Evolutionary conservation across 192 early-diverging fungal genomes (phyloP), one percentile per base, ranked within the genome.

Genomic region (Mortierella hygrophila): DNA sequence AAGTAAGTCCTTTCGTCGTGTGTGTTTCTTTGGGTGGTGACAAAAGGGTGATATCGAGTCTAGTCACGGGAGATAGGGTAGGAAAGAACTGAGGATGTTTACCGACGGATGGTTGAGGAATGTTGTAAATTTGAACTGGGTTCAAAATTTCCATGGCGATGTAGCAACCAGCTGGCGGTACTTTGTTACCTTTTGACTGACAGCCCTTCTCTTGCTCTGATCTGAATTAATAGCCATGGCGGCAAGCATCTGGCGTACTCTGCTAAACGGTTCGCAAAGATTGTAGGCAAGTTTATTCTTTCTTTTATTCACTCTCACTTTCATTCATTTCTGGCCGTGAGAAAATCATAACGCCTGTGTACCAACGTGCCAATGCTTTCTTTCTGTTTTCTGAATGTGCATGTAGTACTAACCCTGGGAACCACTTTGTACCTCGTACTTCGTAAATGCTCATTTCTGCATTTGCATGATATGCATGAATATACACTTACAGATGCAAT

Each of bases 201-300:
- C 29, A 13, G 8, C 26, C 29, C 2, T 21, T 57, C 10, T 37
- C n/a, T 57, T 23, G 6, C 42, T 54, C 54, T 65, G 44, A 1
- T 40, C 38, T 40, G 3, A 10, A 55, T 47, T 68, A 0, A 37
- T 76, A 86, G 84, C 42, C 84, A 86, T 75, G 84, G 79, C 21
- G 89, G 88, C 71, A 86, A 82, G 49, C 91, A 90, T 81, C 79
- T 84, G 49, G 86, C 89, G 71, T 92, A 92, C 75, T 93, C 90
- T 68, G 82, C 90, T 10, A 49, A 87, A 60, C 74, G 37, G 47
- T 92, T 93, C 82, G 81, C 89, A n/a, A 88, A 89, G 54, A 75
- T 90, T 72, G 89, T 70, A 26, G 82, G 46, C 77, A 85, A 71
- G 75, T 72, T 63, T 32, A n/a, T 4, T 15, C 1, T 1, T 65